Conservation (phyloP, 2,329 filamentous ascomycete species). For the Ophiosphaerella herpotricha region DNA sequence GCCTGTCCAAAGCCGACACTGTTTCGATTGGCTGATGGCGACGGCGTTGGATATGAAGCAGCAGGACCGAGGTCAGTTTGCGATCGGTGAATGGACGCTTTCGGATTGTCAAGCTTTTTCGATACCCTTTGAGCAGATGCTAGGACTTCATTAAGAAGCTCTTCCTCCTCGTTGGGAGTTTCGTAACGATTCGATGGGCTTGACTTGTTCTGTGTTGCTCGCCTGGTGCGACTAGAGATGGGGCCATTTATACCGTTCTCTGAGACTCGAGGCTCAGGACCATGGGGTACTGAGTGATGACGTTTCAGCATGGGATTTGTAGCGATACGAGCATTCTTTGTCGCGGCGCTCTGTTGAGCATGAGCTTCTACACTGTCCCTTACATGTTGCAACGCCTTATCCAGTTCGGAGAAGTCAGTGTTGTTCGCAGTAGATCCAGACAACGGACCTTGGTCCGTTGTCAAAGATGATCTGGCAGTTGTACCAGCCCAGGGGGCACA, state of each 20-base stretch:
- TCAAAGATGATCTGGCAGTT: conserved; percentile 82
- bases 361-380: conserved; percentile 61
- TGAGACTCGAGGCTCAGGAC: conserved; percentile 58
- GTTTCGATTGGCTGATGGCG: conserved; percentile 82
- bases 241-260: conserved; percentile 62
- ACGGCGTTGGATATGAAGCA: conserved; percentile 71
- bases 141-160: conserved; percentile 88
- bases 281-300: conserved; percentile 53
- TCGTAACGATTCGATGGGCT: conserved; percentile 86
- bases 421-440: conserved; percentile 54
- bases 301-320: conserved; percentile 55
- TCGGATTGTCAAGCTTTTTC: conserved; percentile 66
- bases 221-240: conserved; percentile 77
- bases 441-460: conserved; percentile 62
- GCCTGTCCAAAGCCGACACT: conserved; percentile 72
- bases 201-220: conserved; percentile 70
- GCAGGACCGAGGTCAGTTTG: conserved; percentile 67
- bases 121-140: conserved; percentile 76
- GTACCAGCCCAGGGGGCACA: conserved; percentile 82
- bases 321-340: conserved; percentile 45
- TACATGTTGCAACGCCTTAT: conserved; percentile 65
- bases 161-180: conserved; percentile 93
- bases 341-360: conserved; percentile 33
- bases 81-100: conserved; percentile 52
- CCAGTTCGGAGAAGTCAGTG: conserved; percentile 62